phyloP scores from a whole-genome alignment of 768 basidiomycete species.

The Sistotremastrum suecicum region DNA sequence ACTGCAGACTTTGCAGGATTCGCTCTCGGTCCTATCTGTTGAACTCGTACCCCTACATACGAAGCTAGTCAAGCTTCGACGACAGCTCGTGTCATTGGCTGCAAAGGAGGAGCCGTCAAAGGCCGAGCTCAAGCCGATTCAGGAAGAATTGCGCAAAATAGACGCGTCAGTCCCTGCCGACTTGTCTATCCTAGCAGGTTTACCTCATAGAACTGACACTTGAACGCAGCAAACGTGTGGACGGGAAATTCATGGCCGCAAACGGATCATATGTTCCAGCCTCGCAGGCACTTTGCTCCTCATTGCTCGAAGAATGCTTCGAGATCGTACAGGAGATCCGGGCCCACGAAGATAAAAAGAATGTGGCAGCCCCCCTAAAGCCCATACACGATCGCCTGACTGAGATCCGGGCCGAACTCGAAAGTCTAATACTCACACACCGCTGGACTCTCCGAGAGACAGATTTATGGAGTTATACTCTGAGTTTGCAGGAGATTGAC shows the following conservation, averaged over 20 bases:
- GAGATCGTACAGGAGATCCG: constrained; percentile 92
- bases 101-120: constrained; percentile 79
- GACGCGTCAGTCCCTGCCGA: constrained; percentile 49
- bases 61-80: constrained; percentile 71
- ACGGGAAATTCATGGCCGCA: constrained; percentile 89
- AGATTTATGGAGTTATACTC: constrained; percentile 85
- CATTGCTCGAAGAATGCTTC: constrained; percentile 91
- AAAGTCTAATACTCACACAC: constrained; percentile 85
- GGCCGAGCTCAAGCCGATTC: constrained; percentile 75
- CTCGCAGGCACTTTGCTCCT: constrained; percentile 84
- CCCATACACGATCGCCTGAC: constrained; percentile 87
- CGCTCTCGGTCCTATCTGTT: constrained; percentile 72
- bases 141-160: constrained; percentile 89
- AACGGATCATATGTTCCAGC: constrained; percentile 73
- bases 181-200: background rate
- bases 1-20: constrained; percentile 66
- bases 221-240: constrained; percentile 63
- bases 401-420: constrained; percentile 77
- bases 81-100: constrained; percentile 78
- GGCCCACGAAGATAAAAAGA: constrained; percentile 79
- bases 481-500: constrained; percentile 91
- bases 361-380: constrained; percentile 73
- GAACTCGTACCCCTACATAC: constrained; percentile 90
- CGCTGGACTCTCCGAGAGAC: constrained; percentile 95
- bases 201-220: constrained; percentile 6